These are phyloP conservation scores for Alternaria rosae DNA, from an alignment of 2,329 filamentous ascomycete species.

Conservation along the genomic window DNA sequence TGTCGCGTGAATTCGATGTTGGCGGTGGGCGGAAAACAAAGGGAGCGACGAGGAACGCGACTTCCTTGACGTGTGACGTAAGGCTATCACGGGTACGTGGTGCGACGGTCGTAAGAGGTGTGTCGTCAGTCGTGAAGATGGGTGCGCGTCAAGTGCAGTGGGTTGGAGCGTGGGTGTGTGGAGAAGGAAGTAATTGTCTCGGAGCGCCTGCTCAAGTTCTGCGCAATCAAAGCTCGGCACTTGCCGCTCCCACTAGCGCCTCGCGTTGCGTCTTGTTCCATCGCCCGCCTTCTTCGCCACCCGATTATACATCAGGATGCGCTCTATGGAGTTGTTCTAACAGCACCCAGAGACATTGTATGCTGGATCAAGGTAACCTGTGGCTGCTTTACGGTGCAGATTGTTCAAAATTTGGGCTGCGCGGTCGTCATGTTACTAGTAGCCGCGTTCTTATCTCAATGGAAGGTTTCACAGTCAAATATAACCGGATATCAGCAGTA, in stretches of 20 bases:
- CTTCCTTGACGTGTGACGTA: slow-evolving; percentile 23
- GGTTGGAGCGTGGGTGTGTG: slow-evolving; percentile 14
- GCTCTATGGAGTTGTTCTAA: background rate
- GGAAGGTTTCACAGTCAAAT: background rate
- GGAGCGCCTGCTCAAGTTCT: slow-evolving; percentile 20
- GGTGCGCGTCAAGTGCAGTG: slow-evolving; percentile 13
- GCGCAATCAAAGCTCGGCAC: slow-evolving; percentile 19
- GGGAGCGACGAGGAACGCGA: slow-evolving; percentile 34
- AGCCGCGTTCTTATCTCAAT: background rate
- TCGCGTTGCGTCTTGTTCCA: background rate
- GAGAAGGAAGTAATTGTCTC: slow-evolving; percentile 15
- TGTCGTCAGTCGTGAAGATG: slow-evolving; percentile 19
- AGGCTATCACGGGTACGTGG: slow-evolving; percentile 20
- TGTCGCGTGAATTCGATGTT: slow-evolving; percentile 23
- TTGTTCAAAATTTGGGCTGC: background rate
- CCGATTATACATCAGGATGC: background rate
- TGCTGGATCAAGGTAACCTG: too few relatives aligned
- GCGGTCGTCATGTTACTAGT: background rate
- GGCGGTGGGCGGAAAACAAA: slow-evolving; percentile 25
- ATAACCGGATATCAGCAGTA: background rate
- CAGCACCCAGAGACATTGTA: background rate
- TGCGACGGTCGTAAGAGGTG: slow-evolving; percentile 17
- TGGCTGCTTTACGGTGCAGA: background rate
- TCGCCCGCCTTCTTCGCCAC: background rate
- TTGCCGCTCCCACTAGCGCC: slow-evolving; percentile 18